phyloP scores from a whole-genome alignment of 768 basidiomycete species.

The Cantharellus cinnabarinus region DNA sequence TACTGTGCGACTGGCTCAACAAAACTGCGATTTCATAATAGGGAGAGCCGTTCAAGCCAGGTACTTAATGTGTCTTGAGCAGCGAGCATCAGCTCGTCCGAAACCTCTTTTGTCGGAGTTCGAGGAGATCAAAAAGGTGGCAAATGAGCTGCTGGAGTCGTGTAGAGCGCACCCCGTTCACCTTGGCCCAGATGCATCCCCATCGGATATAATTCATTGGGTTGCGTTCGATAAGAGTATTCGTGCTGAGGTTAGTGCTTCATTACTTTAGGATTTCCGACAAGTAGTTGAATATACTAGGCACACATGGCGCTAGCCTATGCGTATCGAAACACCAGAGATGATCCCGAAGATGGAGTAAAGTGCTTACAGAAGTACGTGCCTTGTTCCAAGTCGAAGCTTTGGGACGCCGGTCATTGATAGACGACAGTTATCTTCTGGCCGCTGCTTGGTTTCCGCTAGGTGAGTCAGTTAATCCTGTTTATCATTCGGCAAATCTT shows the following conservation, averaged over 20 bases:
- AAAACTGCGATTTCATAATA: too few species aligned
- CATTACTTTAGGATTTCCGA: neutral
- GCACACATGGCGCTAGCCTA: neutral
- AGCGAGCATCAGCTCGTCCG: too few species aligned
- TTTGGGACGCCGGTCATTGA: neutral
- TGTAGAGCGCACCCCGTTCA: neutral
- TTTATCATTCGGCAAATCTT: neutral
- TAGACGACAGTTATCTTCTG: neutral
- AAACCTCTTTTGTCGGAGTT: neutral
- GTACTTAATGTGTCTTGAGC: too few species aligned
- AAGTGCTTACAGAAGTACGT: neutral
- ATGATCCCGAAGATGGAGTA: neutral
- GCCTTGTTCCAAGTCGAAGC: neutral
- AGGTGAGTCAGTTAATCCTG: neutral
- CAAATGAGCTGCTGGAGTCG: neutral
- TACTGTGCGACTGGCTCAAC: too few species aligned
- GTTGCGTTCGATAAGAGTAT: neutral
- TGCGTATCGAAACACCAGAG: neutral
- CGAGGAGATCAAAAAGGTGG: neutral
- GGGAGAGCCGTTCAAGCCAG: too few species aligned
- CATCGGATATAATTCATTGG: neutral
- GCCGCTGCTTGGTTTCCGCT: neutral
- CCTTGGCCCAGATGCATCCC: neutral
- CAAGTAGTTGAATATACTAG: neutral
- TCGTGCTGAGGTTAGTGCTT: neutral